Evolutionary conservation across 805 yeast genomes (phyloP).

Genomic region (Wickerhamiella dianesei): DNA sequence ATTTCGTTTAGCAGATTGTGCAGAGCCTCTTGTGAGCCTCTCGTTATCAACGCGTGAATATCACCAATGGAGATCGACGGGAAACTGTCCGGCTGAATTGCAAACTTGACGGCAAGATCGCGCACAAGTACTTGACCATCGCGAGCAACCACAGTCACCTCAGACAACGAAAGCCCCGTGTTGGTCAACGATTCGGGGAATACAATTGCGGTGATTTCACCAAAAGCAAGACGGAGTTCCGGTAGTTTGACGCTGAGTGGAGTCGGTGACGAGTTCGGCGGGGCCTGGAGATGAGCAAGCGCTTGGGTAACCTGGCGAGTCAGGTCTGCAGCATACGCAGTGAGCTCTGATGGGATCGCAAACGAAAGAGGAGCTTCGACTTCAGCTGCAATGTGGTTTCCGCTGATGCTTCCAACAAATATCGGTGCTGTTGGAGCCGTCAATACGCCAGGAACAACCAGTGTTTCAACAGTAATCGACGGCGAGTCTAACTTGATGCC

Average conservation of each 20-base stretch:
- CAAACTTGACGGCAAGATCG: neutral
- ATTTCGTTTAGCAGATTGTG: neutral
- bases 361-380: conserved; percentile 5
- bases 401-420: neutral
- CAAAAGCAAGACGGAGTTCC: conserved; percentile 13
- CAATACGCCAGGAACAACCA: conserved; percentile 10
- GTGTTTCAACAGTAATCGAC: neutral
- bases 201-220: conserved; percentile 10
- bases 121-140: conserved; percentile 12
- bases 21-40: neutral
- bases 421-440: conserved; percentile 3
- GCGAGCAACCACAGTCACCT: conserved; percentile 10
- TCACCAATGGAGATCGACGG: neutral
- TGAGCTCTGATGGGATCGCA: neutral
- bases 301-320: neutral
- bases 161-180: conserved; percentile 7
- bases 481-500: neutral
- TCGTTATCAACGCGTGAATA: neutral
- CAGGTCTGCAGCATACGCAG: neutral
- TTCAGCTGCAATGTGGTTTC: neutral
- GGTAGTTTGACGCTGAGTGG: conserved; percentile 11
- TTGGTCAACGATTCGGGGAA: conserved; percentile 11
- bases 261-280: conserved; percentile 12
- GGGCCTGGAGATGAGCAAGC: conserved; percentile 5
- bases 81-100: neutral